These are phyloP conservation scores for Sphaerulina populicola DNA, from an alignment of 2,329 filamentous ascomycete species.

Conservation along the genomic window DNA sequence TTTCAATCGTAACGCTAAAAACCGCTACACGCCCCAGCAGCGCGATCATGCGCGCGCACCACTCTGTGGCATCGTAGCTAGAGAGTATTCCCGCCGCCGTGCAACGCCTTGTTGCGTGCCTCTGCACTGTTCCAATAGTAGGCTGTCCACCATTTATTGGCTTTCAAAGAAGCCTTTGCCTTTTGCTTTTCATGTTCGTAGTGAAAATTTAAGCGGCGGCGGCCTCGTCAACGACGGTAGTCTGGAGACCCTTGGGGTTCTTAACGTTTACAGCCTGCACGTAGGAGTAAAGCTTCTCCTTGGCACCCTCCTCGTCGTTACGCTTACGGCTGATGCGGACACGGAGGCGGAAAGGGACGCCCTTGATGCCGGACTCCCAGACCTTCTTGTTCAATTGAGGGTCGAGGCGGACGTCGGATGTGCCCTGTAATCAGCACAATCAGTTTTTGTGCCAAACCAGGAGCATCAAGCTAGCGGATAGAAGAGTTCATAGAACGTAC, in stretches of 20 bases:
- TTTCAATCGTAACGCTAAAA: constrained; percentile 5
- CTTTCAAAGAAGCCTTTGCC: not conserved
- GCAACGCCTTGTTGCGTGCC: constrained; percentile 4
- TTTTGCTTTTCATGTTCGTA: not conserved
- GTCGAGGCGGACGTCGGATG: constrained; percentile 93
- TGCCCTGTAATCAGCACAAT: constrained; percentile 55
- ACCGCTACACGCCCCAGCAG: not conserved
- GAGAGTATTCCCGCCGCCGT: constrained; percentile 5
- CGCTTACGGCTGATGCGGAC: constrained; percentile 98
- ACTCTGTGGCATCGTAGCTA: constrained; percentile 1
- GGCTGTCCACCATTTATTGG: too few species aligned
- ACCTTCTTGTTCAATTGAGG: constrained; percentile 99
- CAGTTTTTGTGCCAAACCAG: too few species aligned
- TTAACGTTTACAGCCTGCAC: constrained; percentile 99
- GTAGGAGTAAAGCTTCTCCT: constrained; percentile 99
- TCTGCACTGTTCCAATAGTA: not conserved
- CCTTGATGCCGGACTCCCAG: constrained; percentile 99
- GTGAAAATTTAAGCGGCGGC: constrained; percentile 28
- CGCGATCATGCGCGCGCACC: not conserved
- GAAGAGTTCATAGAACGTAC: constrained; percentile 52
- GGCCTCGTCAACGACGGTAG: constrained; percentile 66
- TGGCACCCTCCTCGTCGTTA: constrained; percentile 99
- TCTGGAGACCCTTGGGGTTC: constrained; percentile 96
- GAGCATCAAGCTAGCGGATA: not conserved
- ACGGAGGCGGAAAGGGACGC: constrained; percentile 92